phyloP scores from a whole-genome alignment of 441 rosid genomes.

The Sinapis alba region DNA sequence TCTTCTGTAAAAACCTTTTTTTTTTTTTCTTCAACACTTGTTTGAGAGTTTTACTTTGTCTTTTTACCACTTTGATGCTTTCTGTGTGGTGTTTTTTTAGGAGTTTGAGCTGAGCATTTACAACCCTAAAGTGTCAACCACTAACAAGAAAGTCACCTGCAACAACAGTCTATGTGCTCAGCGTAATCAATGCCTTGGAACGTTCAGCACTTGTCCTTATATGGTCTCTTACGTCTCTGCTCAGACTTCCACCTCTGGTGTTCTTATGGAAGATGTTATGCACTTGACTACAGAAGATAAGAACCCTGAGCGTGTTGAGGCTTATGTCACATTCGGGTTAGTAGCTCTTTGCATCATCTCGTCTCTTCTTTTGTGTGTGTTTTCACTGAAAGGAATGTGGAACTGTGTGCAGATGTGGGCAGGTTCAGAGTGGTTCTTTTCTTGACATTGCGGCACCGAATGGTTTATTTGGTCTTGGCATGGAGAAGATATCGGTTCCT shows the following conservation, averaged over 20 bases:
- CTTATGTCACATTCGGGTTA: constrained; percentile 78
- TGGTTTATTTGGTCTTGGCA: constrained; percentile 69
- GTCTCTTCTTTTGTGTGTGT: constrained; percentile 7
- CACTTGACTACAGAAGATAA: constrained; percentile 63
- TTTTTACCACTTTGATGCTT: neutral
- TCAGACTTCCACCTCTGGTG: constrained; percentile 83
- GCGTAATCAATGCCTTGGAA: constrained; percentile 63
- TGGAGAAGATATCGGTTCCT: constrained; percentile 75
- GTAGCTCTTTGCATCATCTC: constrained; percentile 30
- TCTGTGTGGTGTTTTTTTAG: constrained; percentile 40
- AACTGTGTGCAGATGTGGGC: constrained; percentile 69
- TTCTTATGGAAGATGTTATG: constrained; percentile 81
- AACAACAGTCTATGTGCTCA: constrained; percentile 66
- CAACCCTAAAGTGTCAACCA: constrained; percentile 65
- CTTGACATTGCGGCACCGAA: constrained; percentile 76
- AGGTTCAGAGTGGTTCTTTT: constrained; percentile 75
- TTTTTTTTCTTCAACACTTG: constrained; percentile 1
- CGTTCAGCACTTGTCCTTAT: constrained; percentile 83
- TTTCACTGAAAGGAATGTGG: constrained; percentile 30
- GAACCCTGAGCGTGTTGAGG: constrained; percentile 53
- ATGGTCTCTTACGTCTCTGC: constrained; percentile 80
- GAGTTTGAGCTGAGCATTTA: constrained; percentile 76
- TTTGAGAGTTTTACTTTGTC: neutral
- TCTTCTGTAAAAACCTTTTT: constrained; percentile 66
- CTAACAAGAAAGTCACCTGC: constrained; percentile 78